A percentile compares a stretch with the other conserved stretches of the same genome.
phyloP scores from a whole-genome alignment of 768 basidiomycete species.

The Podaxis sp. region DNA sequence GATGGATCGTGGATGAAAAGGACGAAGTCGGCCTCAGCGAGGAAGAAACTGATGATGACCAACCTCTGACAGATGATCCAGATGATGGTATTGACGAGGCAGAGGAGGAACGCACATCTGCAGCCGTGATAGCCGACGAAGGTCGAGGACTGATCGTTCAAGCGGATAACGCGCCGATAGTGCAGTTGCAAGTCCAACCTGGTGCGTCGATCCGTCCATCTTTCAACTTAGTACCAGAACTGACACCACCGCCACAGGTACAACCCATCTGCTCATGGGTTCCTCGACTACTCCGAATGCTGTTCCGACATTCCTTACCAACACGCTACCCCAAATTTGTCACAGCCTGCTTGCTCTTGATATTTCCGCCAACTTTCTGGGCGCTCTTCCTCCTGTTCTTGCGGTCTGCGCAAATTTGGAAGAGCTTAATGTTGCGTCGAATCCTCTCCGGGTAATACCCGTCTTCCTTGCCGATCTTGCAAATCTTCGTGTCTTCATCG shows the following conservation, averaged over 20 bases:
- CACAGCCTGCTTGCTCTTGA: constrained; percentile 86
- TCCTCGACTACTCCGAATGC: constrained; percentile 72
- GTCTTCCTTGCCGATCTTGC: constrained; percentile 74
- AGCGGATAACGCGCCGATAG: constrained; percentile 57
- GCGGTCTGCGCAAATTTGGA: constrained; percentile 79
- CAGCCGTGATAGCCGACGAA: constrained; percentile 76
- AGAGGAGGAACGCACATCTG: constrained; percentile 67
- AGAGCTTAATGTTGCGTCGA: constrained; percentile 90
- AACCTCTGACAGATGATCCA: constrained; percentile 31
- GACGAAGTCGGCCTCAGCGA: constrained; percentile 61
- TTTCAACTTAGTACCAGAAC: constrained; percentile 9
- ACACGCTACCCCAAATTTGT: constrained; percentile 65
- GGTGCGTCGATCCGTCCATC: constrained; percentile 45
- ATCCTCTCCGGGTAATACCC: constrained; percentile 90
- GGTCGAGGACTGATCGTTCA: constrained; percentile 80
- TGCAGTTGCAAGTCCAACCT: constrained; percentile 60
- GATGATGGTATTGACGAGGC: constrained; percentile 38
- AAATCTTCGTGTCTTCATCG: constrained; percentile 82
- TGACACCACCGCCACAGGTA: constrained; percentile 46
- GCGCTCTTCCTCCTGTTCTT: constrained; percentile 78
- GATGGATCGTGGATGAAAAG: constrained; percentile 73
- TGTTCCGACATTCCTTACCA: constrained; percentile 71
- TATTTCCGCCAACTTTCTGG: constrained; percentile 84
- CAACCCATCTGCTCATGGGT: constrained; percentile 92
- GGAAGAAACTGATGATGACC: constrained; percentile 51